Base-by-base conservation (phyloP, 1,139 yeast species). In the Lodderomyces theae region DNA sequence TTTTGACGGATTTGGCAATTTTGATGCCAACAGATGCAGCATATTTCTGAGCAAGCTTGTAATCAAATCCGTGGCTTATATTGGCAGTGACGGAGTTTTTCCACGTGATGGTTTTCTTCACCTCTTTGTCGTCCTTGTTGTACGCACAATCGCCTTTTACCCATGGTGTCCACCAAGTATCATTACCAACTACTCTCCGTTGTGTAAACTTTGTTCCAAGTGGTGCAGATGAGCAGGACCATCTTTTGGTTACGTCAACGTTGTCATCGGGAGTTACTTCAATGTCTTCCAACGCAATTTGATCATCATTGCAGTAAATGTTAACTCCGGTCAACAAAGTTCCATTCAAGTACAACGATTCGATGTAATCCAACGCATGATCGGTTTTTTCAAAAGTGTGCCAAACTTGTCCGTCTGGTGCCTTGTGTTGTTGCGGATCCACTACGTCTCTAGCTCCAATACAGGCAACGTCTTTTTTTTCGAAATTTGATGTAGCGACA, bases 201-300 rank as follows among this genome's bases (percentile, higher is more conserved):
- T 34, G 37, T 3, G 37, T 34, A n/a, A 34, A 34, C 12, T 34
- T 25, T 15, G 30, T 34, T 22, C 37, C 37, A 13, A 34, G 21
- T 15, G 37, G 37, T 3, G 37, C 37, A 12, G 7, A 23, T 24
- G 21, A 24, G 13, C 37, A 34, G n/a, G 29, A 6, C 37, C 37
- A 34, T 13, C 37, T n/a, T 34, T 34, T 34, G n/a, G 9, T 16
- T 8, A 34, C 10, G 12, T 13, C 21, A n/a, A n/a, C 19, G 17
- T 34, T 23, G 16, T 23, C 13, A 4, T 25, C 15, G 5, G 16
- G 29, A 12, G 29, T 12, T 13, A 32, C 35, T 4, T n/a, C 24
- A 21, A 32, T 15, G 11, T 32, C 25, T 16, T 19, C 25, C 8
- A 32, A 15, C 4, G 25, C 35, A 21, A 16, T 32, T 10, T 32